Percentiles rank a stretch among this genome's conserved stretches.
Evolutionary conservation across 1,139 yeast species (phyloP).

Genomic region (Zygosaccharomyces sapae): DNA sequence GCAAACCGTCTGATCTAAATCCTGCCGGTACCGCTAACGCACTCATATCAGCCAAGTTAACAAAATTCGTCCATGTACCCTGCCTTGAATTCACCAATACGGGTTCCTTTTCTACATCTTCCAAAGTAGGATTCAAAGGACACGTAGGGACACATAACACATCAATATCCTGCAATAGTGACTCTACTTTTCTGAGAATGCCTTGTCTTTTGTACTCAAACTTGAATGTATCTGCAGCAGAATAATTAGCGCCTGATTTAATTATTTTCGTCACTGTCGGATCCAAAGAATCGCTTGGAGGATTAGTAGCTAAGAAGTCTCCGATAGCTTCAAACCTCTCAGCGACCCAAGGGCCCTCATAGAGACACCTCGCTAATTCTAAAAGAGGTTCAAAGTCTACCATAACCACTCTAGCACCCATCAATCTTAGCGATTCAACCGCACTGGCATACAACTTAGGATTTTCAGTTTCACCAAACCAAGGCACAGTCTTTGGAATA

Average conservation of each 20-base stretch:
- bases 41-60: slow-evolving; percentile 86
- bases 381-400: slow-evolving; percentile 70
- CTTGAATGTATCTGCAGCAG: slow-evolving; percentile 80
- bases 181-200: slow-evolving; percentile 60
- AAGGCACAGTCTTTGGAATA: slow-evolving; percentile 64
- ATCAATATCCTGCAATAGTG: slow-evolving; percentile 57
- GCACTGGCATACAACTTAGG: slow-evolving; percentile 63
- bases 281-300: slow-evolving; percentile 69
- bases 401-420: slow-evolving; percentile 57
- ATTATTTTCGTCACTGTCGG: slow-evolving; percentile 80
- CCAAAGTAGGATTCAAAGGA: slow-evolving; percentile 82
- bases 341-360: slow-evolving; percentile 99
- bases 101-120: slow-evolving; percentile 72
- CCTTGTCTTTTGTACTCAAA: slow-evolving; percentile 80
- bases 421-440: slow-evolving; percentile 48
- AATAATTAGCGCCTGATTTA: slow-evolving; percentile 66
- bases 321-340: slow-evolving; percentile 84
- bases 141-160: slow-evolving; percentile 87
- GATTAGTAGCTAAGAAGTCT: slow-evolving; percentile 67
- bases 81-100: slow-evolving; percentile 76
- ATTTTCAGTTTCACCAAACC: slow-evolving; percentile 80
- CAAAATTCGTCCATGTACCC: slow-evolving; percentile 96
- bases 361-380: slow-evolving; percentile 80
- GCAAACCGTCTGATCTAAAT: slow-evolving; percentile 76
- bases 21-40: slow-evolving; percentile 92